Evolutionary conservation across 805 yeast species (phyloP), one percentile per base, ranked within the genome.

Genomic region (Jamesozyma spencerorum): DNA sequence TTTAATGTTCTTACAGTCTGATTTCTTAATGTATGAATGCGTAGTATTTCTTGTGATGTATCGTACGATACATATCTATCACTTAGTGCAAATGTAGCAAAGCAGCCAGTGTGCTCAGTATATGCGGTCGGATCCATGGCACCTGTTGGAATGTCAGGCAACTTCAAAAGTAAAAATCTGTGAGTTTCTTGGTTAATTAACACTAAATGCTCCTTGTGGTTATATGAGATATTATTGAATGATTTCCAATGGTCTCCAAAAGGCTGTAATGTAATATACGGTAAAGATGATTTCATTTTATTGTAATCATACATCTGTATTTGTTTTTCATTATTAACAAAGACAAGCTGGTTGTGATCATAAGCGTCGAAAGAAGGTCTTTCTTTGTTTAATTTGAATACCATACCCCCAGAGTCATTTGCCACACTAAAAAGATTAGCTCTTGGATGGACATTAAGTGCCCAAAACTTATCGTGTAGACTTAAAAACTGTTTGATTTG

Each of bases 361-460:
- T 95, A 94, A 17, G 49, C 49, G 27, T 47, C 49, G 10, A 7
- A 22, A 32, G 56, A 49, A 10, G 98, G 97, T 63, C 98, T 79
- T 70, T 92, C 99, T 60, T 97, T 82, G 62, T 86, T 96, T 45
- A 92, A 73, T 66, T 92, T 92, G 75, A 92, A 92, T 37, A 92
- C 94, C 94, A 88, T 87, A 24, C 86, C 94, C 60, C 98, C 99
- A n/a, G 86, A 73, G 64, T 94, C 98, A 65, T 90, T 97, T 54
- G 95, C 90, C 24, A 95, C 81, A 41, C 96, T 97, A 67, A 92
- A 86, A 55, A 90, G 71, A 63, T 92, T 92, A 63, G 87, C 80
- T 35, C 71, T 68, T 43, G 96, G 96, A 62, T 92, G 98, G 33
- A 85, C 74, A 13, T 87, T 79, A 47, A 88, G 69, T 51, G 84